Percentiles rank a stretch among this genome's conserved stretches.
Conservation (phyloP, 352 stramenopile genomes). For the Globisporangium uncinulatum region DNA sequence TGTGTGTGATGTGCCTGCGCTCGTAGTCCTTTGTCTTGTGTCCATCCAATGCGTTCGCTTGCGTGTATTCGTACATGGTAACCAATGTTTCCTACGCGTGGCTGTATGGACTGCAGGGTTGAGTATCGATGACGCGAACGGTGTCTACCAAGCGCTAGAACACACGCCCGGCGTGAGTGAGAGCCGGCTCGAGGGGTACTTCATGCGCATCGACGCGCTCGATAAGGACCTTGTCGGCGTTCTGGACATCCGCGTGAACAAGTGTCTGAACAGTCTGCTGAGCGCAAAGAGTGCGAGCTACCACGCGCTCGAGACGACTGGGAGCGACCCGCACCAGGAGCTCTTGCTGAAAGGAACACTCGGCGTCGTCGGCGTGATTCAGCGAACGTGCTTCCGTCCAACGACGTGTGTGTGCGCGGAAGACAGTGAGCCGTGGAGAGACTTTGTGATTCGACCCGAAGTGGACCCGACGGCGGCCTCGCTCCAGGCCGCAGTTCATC, state of each 20-base stretch:
- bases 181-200: constrained; percentile 34
- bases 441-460: constrained; percentile 33
- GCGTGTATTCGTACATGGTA: too few species aligned
- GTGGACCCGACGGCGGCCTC: not conserved
- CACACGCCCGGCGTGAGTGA: constrained; percentile 29
- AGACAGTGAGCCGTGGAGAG: constrained; percentile 46
- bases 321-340: constrained; percentile 52
- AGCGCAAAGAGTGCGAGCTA: constrained; percentile 37
- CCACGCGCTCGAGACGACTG: constrained; percentile 37
- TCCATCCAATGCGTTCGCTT: too few species aligned
- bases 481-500: not conserved
- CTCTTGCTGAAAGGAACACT: constrained; percentile 18
- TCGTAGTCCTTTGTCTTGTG: not conserved
- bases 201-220: constrained; percentile 51
- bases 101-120: constrained; percentile 22
- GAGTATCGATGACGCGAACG: constrained; percentile 74
- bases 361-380: constrained; percentile 6
- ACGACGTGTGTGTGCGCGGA: constrained; percentile 36
- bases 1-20: not conserved
- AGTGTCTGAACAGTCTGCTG: constrained; percentile 37
- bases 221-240: constrained; percentile 50
- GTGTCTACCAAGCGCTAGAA: constrained; percentile 44
- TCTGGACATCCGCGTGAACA: constrained; percentile 45
- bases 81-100: too few species aligned
- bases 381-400: constrained; percentile 37